Evolutionary conservation across 306 rosid genomes (phyloP), one percentile per base, ranked within the genome.

Genomic region (Begonia masoniana): DNA sequence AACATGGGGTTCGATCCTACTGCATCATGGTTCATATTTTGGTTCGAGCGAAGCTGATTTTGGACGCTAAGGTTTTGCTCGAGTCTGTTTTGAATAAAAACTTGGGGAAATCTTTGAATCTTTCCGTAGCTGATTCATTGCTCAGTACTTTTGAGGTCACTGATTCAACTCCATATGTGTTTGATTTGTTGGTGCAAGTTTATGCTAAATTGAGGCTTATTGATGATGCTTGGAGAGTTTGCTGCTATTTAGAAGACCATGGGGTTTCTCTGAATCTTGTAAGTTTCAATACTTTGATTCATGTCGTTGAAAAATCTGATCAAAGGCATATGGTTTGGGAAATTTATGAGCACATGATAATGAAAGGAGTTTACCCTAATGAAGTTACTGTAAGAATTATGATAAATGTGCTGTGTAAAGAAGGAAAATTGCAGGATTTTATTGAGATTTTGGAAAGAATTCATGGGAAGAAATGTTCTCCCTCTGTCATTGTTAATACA

Each of bases 311-410:
- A 57, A 88, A 58, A 45, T 78, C 95, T 61, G 67, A 56, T 10
- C 49, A 35, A 11, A 15, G 16, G 56, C 56, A 6, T 47, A 23
- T 76, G 15, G 82, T 80, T 62, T 82, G 91, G 95, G 70, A 75
- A 48, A 66, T 89, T 73, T 82, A 82, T 26, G 87, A 81, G 76
- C 84, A 69, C 65, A 85, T 82, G 91, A 61, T 89, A 68, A 58
- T 17, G 55, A 57, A 50, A 41, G 72, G 91, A 59, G 15, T 57
- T 55, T 85, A 76, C 52, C 88, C 94, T 15, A 71, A 78, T 50
- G 56, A 12, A 7, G 68, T 60, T n/a, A 82, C 77, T 2, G 63
- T 76, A 24, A 66, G 72, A 54, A 80, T 68, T 50, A 73, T 89
- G 87, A 60, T 78, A 41, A 67, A 69, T 54, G 75, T 83, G 7